Conservation (phyloP, 2,329 filamentous ascomycete species). For the Paracoccidioides lutzii region DNA sequence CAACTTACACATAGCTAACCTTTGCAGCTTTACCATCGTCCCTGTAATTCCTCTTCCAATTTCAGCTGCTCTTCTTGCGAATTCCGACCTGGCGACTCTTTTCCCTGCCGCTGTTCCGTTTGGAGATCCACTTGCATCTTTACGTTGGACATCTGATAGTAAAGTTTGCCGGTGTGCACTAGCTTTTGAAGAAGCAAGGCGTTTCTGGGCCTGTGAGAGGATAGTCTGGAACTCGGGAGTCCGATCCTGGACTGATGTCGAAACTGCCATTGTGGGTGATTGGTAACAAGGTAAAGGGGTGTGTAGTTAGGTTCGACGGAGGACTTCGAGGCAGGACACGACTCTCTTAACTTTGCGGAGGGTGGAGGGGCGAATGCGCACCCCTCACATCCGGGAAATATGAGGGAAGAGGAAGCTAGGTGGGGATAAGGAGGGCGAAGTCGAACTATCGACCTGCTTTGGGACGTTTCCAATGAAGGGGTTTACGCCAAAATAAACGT, state of each 20-base stretch:
- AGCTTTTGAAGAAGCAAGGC: slow-evolving; percentile 62
- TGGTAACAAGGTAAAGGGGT: not conserved
- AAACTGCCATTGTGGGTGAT: slow-evolving; percentile 20
- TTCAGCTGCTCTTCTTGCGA: slow-evolving; percentile 79
- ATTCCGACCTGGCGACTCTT: slow-evolving; percentile 59
- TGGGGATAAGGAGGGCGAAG: not conserved
- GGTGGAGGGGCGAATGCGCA: not conserved
- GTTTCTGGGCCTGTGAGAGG: slow-evolving; percentile 69
- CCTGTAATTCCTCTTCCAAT: slow-evolving; percentile 83
- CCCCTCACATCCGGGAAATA: not conserved
- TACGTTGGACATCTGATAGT: slow-evolving; percentile 54
- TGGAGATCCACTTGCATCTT: slow-evolving; percentile 46
- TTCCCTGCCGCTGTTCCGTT: slow-evolving; percentile 36
- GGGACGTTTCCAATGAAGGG: not conserved
- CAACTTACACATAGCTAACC: slow-evolving; percentile 64
- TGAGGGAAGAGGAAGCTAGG: not conserved
- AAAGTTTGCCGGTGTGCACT: slow-evolving; percentile 70
- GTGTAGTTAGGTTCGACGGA: not conserved
- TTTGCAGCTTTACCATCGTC: slow-evolving; percentile 91
- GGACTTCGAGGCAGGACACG: not conserved
- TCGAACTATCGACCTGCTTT: not conserved
- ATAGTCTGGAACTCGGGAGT: slow-evolving; percentile 92
- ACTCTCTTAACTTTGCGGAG: not conserved
- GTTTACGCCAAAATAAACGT: not conserved
- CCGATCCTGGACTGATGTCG: slow-evolving; percentile 76